Percentiles rank a stretch among this genome's conserved stretches.
phyloP scores from a whole-genome alignment of 805 yeast species.

The Wickerhamiella hasegawae region DNA sequence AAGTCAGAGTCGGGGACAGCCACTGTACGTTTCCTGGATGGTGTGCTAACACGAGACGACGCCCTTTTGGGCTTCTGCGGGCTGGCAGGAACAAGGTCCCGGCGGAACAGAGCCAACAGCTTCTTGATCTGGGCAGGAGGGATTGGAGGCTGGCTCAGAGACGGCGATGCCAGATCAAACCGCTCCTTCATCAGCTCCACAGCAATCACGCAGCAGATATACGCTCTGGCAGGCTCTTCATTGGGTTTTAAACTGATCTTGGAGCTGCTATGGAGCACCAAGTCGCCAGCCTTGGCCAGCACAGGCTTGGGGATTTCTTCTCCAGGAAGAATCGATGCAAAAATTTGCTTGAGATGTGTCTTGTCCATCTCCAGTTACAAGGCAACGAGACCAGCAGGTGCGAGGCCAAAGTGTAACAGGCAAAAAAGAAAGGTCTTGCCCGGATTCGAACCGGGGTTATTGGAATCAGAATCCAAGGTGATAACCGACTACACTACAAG shows the following conservation, averaged over 20 bases:
- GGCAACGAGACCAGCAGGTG: no score
- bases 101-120: constrained; percentile 3
- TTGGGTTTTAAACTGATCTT: constrained; percentile 10
- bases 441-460: constrained; percentile 24
- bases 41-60: not conserved
- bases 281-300: constrained; percentile 5
- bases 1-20: not conserved
- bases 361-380: not conserved
- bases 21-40: not conserved
- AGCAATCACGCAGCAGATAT: constrained; percentile 14
- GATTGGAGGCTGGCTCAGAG: constrained; percentile 10
- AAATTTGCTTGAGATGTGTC: constrained; percentile 1
- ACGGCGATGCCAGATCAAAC: constrained; percentile 6
- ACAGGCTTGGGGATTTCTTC: constrained; percentile 7
- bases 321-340: not conserved
- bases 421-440: constrained; percentile 9
- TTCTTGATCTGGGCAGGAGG: constrained; percentile 10
- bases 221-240: constrained; percentile 14
- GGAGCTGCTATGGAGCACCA: constrained; percentile 9
- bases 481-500: constrained; percentile 15
- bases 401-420: not conserved
- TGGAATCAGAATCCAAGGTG: constrained; percentile 21
- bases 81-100: not conserved
- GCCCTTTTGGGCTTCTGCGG: not conserved
- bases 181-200: constrained; percentile 7